Evolutionary conservation across 2,329 filamentous ascomycete species (phyloP), one percentile per base, ranked within the genome.

Genomic region (Tolypocladium amazonense): DNA sequence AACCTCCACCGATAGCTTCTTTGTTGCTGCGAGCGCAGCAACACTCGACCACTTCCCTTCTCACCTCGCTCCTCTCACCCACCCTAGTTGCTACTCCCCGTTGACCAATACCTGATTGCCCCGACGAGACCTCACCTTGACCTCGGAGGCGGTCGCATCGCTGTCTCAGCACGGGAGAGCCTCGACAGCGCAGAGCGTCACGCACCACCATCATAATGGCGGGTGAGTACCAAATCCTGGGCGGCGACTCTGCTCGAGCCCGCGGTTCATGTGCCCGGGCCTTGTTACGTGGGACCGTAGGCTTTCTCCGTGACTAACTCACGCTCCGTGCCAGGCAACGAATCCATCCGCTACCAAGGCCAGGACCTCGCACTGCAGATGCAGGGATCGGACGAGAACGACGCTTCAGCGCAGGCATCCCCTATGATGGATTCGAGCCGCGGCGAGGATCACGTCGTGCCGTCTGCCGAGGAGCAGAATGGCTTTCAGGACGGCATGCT

Each of bases 401-500:
- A 65, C 53, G 67, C 64, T 57, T 57, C 61, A 20, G 62, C 62
- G 52, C 64, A 68, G 58, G 64, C 63, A 14, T 63, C 69, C 61
- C 62, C 64, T 27, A 61, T 62, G 57, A 66, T 60, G 33, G 62
- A 66, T 59, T 61, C 61, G 33, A 67, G 67, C 54, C 60, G 65
- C 45, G 53, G 60, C 35, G 65, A 62, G 47, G 65, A 66, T 56
- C 60, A 64, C 53, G 65, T 64, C 20, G 64, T 65, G 37, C 58
- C 62, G 14, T 57, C 62, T 53, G 63, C 62, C 12, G 65, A 63
- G 35, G 69, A 70, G 25, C 64, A 68, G 11, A 67, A 70, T 33
- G 71, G 71, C 18, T 69, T 78, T 41, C 71, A 79, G 59, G 80
- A 83, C 37, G 84, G 83, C 59, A 83, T 87, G 79, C 76, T 88